Percentiles rank a stretch among this genome's conserved stretches.
Conservation (phyloP, 108 stramenopile genomes). For the Skeletonema grethae region DNA sequence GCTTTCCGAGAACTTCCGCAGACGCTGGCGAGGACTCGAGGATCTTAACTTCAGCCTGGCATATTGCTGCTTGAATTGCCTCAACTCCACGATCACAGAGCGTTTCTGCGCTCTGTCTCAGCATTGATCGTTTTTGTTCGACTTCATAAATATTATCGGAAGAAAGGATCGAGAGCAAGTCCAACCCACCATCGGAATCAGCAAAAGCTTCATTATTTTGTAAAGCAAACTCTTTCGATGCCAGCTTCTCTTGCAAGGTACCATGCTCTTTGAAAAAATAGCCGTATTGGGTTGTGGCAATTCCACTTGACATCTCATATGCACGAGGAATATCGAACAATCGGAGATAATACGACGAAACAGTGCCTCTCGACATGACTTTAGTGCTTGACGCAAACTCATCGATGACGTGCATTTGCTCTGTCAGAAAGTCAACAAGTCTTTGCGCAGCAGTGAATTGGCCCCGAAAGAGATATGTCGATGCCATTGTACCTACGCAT, state of each 20-base stretch:
- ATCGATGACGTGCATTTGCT: constrained; percentile 22
- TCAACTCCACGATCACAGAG: constrained; percentile 32
- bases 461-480: constrained; percentile 22
- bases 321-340: constrained; percentile 21
- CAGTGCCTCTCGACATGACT: constrained; percentile 26
- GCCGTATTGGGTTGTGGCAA: constrained; percentile 18
- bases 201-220: constrained; percentile 4
- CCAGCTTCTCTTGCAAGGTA: constrained; percentile 19
- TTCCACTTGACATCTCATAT: constrained; percentile 11
- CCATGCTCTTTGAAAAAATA: constrained; percentile 24
- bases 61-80: constrained; percentile 29
- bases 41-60: constrained; percentile 17
- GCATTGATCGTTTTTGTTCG: constrained; percentile 13
- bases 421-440: constrained; percentile 20
- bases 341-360: constrained; percentile 25
- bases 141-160: constrained; percentile 6
- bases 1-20: constrained; percentile 13
- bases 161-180: constrained; percentile 20
- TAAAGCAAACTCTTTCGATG: constrained; percentile 10
- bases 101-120: constrained; percentile 28
- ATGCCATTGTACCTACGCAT: constrained; percentile 25
- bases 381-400: constrained; percentile 34
- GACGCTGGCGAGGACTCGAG: constrained; percentile 9
- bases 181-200: constrained; percentile 10
- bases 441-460: constrained; percentile 19